A percentile compares a stretch with the other conserved stretches of the same genome.
These are phyloP conservation scores for Penicillium cinerascens DNA, from an alignment of 495 filamentous ascomycete genomes.

Conservation along the genomic window DNA sequence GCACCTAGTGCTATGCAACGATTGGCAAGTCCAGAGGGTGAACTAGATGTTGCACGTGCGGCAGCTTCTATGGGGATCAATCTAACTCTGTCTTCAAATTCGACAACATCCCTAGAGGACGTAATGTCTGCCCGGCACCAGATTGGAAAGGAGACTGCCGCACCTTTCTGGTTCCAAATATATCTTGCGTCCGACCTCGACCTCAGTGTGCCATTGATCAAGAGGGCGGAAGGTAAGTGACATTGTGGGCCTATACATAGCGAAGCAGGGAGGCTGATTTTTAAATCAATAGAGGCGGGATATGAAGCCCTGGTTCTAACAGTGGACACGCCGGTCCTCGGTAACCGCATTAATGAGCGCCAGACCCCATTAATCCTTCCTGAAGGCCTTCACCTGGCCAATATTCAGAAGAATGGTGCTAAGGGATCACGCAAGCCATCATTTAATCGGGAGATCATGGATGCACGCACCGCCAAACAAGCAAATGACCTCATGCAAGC, in stretches of 20 bases:
- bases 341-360: conserved; percentile 46
- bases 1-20: conserved; percentile 81
- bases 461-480: conserved; percentile 3
- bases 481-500: not conserved
- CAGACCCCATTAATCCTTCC: conserved; percentile 42
- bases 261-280: not conserved
- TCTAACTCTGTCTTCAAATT: conserved; percentile 50
- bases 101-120: conserved; percentile 46
- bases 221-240: conserved; percentile 65
- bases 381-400: conserved; percentile 9
- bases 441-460: not conserved
- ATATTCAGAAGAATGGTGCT: not conserved
- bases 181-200: conserved; percentile 83
- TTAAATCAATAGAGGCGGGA: conserved; percentile 54
- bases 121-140: conserved; percentile 20
- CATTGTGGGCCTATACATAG: not conserved
- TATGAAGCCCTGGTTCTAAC: conserved; percentile 92
- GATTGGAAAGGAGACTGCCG: conserved; percentile 25
- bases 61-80: conserved; percentile 64
- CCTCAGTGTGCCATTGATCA: conserved; percentile 75
- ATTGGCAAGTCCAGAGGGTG: conserved; percentile 75
- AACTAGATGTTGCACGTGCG: conserved; percentile 71
- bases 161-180: conserved; percentile 58
- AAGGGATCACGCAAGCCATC: not conserved
- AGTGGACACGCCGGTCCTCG: conserved; percentile 85